Base-by-base conservation (phyloP, 441 rosid species). In the Populus hybrid region DNA sequence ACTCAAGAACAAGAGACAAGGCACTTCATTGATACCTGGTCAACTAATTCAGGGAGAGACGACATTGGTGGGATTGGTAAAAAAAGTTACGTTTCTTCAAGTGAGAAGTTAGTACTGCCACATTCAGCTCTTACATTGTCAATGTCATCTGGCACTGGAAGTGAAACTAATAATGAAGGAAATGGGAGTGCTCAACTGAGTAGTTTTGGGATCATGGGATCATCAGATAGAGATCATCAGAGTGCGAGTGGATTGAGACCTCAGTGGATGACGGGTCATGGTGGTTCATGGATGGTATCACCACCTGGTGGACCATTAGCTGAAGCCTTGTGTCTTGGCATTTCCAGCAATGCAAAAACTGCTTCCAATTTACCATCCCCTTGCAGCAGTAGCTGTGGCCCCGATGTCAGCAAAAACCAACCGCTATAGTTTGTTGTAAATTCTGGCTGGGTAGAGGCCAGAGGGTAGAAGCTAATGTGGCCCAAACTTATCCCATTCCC, bases 301-400 rank as follows among this genome's bases (percentile, higher is more conserved):
- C 81, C 91, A 2, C 90, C 90, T 19, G 94, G 92, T 9, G 94
- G 94, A 75, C 94, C 94, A 2, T 76, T 91, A 81, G 94, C 90
- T 34, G 91, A 91, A 81, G 94, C 94, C 66, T 79, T 94, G 79
- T 86, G 90, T 85, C 90, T 88, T 21, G 97, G 98, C 75, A 84
- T 85, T 75, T 79, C 90, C 14, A 85, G 78, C 64, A 76, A 79
- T 72, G 83, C 77, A 46, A 81, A 76, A 64, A 50, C 83, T 26
- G 72, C 80, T 66, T 78, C 83, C n/a, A 80, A 53, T 78, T 75
- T 68, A 19, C 38, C 75, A 19, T 38, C 81, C 14, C 70, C 78
- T 23, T 30, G 63, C 38, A 66, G 70, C 72, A 80, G 69, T 23
- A 73, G 73, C 77, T 71, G 21, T 78, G 76, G 23, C 28, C 28